Evolutionary conservation across 495 filamentous ascomycete species (phyloP).

Genomic region (Tuber calosporum): DNA sequence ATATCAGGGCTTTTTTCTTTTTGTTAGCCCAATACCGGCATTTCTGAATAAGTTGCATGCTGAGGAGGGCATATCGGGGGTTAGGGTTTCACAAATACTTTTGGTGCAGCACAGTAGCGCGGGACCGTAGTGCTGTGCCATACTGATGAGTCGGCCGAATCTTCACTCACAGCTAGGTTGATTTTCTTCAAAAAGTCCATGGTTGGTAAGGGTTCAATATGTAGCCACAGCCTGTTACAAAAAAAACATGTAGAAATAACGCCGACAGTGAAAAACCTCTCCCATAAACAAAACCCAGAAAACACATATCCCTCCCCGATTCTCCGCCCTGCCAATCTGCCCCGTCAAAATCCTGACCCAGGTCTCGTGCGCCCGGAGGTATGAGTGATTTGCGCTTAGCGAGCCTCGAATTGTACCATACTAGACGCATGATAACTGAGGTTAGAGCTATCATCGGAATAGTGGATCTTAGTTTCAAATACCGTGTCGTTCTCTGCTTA

Average conservation of each 20-base stretch:
- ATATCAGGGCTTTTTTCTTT: not conserved
- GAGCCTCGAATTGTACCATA: constrained; percentile 99
- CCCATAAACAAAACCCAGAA: not conserved
- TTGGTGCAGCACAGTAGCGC: not conserved
- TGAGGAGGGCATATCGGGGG: not conserved
- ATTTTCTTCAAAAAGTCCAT: not conserved
- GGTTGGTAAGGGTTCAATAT: not conserved
- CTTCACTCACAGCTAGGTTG: not conserved
- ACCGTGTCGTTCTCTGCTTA: constrained; percentile 97
- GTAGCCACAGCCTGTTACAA: not conserved
- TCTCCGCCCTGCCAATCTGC: not conserved
- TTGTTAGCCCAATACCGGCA: not conserved
- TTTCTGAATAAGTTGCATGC: not conserved
- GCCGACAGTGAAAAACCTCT: not conserved
- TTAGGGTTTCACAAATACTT: not conserved
- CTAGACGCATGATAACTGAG: constrained; percentile 34
- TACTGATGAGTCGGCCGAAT: not conserved
- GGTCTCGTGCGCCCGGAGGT: not conserved
- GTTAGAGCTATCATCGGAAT: constrained; percentile 8
- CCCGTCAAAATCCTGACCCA: not conserved
- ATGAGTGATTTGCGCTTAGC: constrained; percentile 46
- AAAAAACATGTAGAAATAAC: not conserved
- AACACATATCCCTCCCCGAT: not conserved
- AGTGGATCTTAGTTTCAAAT: constrained; percentile 39
- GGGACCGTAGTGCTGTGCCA: not conserved